phyloP scores from a whole-genome alignment of 2,329 filamentous ascomycete species.

The Fusarium newnesense region DNA sequence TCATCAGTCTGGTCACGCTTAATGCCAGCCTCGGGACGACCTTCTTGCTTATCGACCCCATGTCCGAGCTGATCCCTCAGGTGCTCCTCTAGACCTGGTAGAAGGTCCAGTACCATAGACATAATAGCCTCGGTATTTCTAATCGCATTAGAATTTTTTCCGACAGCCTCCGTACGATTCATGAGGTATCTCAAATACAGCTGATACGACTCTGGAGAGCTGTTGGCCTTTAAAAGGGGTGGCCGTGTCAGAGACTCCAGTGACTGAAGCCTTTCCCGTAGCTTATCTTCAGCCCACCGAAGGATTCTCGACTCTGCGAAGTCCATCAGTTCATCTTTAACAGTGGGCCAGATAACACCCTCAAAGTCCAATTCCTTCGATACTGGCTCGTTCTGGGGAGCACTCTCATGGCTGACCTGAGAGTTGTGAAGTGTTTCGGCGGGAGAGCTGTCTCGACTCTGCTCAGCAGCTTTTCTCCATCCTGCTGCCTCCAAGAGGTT shows the following conservation, averaged over 20 bases:
- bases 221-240: not conserved
- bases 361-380: not conserved
- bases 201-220: not conserved
- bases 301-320: not conserved
- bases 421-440: not conserved
- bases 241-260: not conserved
- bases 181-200: not conserved
- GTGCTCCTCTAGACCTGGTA: not conserved
- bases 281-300: rapidly evolving
- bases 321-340: not conserved
- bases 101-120: not conserved
- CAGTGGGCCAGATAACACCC: not conserved
- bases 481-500: not conserved
- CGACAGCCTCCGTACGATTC: not conserved
- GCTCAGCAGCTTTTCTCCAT: not conserved
- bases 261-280: not conserved
- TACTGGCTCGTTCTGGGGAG: rapidly evolving
- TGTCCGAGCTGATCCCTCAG: not conserved
- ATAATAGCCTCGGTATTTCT: not conserved
- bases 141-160: rapidly evolving
- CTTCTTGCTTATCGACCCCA: not conserved
- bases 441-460: not conserved
- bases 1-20: not conserved
- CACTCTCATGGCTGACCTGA: not conserved
- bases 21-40: not conserved